These are phyloP conservation scores for Ophiostoma pallidulum DNA, from an alignment of 2,329 filamentous ascomycete species.

Conservation along the genomic window DNA sequence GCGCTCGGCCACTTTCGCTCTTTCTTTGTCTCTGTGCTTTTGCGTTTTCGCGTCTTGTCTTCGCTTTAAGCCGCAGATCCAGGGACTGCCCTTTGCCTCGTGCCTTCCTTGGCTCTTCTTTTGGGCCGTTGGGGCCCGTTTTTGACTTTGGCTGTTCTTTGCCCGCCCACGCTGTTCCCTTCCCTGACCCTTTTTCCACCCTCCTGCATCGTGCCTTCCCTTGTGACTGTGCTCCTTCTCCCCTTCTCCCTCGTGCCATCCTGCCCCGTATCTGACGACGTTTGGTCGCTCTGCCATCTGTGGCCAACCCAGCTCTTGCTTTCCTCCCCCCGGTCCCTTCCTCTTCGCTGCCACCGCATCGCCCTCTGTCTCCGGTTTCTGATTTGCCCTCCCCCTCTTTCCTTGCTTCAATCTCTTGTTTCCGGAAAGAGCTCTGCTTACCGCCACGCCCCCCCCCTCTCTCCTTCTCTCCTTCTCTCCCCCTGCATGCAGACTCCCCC, in stretches of 20 bases:
- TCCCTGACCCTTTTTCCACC: neutral
- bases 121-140: too few species aligned
- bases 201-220: neutral
- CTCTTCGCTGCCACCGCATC: neutral
- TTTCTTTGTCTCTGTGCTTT: neutral
- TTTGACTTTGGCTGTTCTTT: neutral
- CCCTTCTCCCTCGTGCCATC: slow-evolving; percentile 9
- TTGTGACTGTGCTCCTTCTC: neutral
- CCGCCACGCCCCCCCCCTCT: too few species aligned
- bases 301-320: neutral
- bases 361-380: too few species aligned
- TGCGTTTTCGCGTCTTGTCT: neutral
- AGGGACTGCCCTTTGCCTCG: too few species aligned
- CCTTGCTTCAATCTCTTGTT: too few species aligned
- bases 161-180: neutral
- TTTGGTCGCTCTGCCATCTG: slow-evolving; percentile 3
- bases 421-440: too few species aligned
- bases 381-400: too few species aligned
- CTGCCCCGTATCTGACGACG: slow-evolving; percentile 10
- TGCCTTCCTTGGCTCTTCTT: neutral
- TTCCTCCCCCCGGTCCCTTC: neutral
- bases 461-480: too few species aligned
- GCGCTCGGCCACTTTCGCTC: neutral
- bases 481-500: too few species aligned
- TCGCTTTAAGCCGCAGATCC: too few species aligned